Base-by-base conservation (phyloP, 1,284 basidiomycete genomes). In the Phellinidium pouzarii region DNA sequence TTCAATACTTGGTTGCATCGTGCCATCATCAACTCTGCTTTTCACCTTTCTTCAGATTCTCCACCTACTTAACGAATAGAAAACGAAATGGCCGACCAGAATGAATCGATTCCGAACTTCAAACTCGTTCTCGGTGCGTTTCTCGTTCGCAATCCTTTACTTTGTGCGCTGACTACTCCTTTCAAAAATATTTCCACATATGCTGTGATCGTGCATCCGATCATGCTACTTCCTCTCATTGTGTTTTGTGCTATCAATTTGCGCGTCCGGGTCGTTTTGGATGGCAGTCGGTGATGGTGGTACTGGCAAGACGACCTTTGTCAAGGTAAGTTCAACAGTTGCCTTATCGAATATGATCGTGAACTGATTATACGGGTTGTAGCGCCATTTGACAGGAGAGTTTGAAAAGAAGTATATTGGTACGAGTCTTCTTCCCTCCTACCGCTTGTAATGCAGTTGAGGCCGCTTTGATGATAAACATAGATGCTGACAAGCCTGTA, bases 371-470 rank as follows among this genome's bases (percentile, higher is more conserved):
- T 47, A 47, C 45, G 55, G 62, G 61, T 59, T 62, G 40, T 65
- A 93, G 93, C 93, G 94, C 71, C 95, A 99, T 75, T 84, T 97
- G 83, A 97, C 95, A 61, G 94, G 91, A 69, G 96, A 99, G 82
- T 99, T 99, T 72, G 96, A 99, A 78, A 99, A 99, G 83, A 99
- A 99, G 76, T 99, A 98, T 79, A 98, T 99, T 61, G 94, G 93
- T 95, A 70, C 59, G 75, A 61, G 17, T 34, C 42, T 8, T 34
- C 14, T 14, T 14, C 9, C 6, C 9, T 27, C 25, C 1, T 26
- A 7, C 11, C 4, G 4, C 34, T 20, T 38, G 25, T 50, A 29
- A 64, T 59, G 49, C 37, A 49, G 52, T 45, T 53, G 12, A 20
- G 40, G n/a, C 27, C 11, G 14, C 42, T 17, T 40, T 25, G 36